phyloP scores from a whole-genome alignment of 129 eudicot species.

The Flaveria sonorensis region DNA sequence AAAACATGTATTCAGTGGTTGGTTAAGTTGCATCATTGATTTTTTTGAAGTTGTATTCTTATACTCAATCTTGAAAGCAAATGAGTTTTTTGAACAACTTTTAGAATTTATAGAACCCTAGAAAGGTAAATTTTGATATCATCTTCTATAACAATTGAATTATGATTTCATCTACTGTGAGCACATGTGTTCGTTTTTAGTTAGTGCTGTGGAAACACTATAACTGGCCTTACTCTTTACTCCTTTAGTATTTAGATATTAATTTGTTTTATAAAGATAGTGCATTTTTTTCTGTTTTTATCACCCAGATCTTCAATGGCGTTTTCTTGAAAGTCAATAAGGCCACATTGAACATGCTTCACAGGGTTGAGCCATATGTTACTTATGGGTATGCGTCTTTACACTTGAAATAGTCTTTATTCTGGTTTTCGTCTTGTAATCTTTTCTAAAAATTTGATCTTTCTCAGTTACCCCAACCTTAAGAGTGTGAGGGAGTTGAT shows the following conservation, averaged over 20 bases:
- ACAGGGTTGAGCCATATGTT: constrained; percentile 92
- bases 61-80: not conserved
- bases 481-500: constrained; percentile 78
- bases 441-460: not conserved
- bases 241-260: too few species aligned
- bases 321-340: constrained; percentile 81
- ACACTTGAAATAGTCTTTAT: not conserved
- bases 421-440: not conserved
- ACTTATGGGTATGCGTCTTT: constrained; percentile 65
- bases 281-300: not conserved
- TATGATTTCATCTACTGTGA: not conserved
- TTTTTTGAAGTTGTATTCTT: not conserved
- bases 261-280: too few species aligned
- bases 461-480: constrained; percentile 69
- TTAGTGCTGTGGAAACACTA: not conserved
- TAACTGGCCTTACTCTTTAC: too few species aligned
- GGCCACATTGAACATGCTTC: constrained; percentile 91
- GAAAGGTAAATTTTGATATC: not conserved
- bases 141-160: not conserved
- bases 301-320: constrained; percentile 66
- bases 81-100: not conserved
- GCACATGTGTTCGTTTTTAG: not conserved
- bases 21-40: not conserved
- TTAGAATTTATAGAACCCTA: not conserved
- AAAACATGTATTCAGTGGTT: not conserved